These are phyloP conservation scores for Phytophthora rubi DNA, from an alignment of 352 stramenopile genomes.

Conservation along the genomic window DNA sequence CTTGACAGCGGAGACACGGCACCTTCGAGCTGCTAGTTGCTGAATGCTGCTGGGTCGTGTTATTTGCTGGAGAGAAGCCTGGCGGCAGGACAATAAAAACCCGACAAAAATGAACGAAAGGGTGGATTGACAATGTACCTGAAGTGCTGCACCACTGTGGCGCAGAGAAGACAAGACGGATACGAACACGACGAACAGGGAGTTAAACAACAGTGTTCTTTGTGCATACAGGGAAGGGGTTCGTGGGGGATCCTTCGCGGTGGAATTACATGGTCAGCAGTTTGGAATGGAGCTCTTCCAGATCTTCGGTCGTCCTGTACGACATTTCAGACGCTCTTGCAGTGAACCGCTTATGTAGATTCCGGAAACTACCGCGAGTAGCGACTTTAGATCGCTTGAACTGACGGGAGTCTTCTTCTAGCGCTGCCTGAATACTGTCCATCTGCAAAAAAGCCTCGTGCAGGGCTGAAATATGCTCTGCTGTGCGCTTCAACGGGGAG, in stretches of 20 bases:
- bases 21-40: background rate
- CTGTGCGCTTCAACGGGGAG: slow-evolving; percentile 52
- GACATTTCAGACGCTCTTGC: slow-evolving; percentile 51
- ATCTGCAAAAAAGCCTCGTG: slow-evolving; percentile 58
- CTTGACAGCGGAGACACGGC: slow-evolving; percentile 11
- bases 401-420: slow-evolving; percentile 55
- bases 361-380: slow-evolving; percentile 53
- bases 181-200: background rate
- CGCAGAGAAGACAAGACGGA: background rate
- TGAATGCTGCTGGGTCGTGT: background rate
- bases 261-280: slow-evolving; percentile 43
- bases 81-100: slow-evolving; percentile 24
- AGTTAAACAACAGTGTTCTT: slow-evolving; percentile 21
- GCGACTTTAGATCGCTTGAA: slow-evolving; percentile 66
- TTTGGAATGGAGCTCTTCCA: slow-evolving; percentile 57
- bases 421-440: slow-evolving; percentile 44
- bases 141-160: background rate
- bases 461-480: slow-evolving; percentile 48
- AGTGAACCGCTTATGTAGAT: slow-evolving; percentile 60
- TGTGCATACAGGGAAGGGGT: slow-evolving; percentile 28
- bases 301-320: slow-evolving; percentile 61
- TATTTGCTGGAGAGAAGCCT: slow-evolving; percentile 11
- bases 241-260: background rate
- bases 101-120: slow-evolving; percentile 28
- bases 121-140: slow-evolving; percentile 26